Evolutionary conservation across 331 rosid genomes (phyloP).

Genomic region (Malus hybrid): DNA sequence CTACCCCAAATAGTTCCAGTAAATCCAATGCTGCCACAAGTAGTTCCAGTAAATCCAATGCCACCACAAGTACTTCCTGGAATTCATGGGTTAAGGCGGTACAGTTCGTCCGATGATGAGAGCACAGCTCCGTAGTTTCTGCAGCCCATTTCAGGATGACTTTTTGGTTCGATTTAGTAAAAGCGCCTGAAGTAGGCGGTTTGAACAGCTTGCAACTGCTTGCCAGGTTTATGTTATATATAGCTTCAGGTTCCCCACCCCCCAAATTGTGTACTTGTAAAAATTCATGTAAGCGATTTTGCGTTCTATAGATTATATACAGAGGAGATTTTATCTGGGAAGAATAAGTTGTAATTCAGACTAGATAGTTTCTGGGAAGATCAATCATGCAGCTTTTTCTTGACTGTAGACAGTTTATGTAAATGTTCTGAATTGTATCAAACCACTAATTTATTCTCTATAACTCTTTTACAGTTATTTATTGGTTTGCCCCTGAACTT

Average conservation of each 20-base stretch:
- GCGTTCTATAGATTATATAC: slow-evolving; percentile 47
- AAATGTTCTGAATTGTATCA: neutral
- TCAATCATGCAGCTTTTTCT: slow-evolving; percentile 12
- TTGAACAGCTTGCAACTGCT: slow-evolving; percentile 11
- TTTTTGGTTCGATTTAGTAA: slow-evolving; percentile 27
- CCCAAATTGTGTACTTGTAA: slow-evolving; percentile 38
- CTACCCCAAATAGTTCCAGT: slow-evolving; percentile 66
- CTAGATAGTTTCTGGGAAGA: slow-evolving; percentile 15
- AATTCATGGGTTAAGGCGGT: slow-evolving; percentile 29
- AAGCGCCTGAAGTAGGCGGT: slow-evolving; percentile 48
- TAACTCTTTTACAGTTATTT: neutral
- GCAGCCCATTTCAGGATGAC: slow-evolving; percentile 7
- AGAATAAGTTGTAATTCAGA: slow-evolving; percentile 16
- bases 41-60: slow-evolving; percentile 71
- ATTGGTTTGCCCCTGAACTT: too few relatives aligned
- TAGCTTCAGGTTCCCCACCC: slow-evolving; percentile 3
- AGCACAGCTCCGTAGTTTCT: slow-evolving; percentile 33
- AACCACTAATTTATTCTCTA: neutral
- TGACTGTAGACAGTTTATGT: slow-evolving; percentile 10
- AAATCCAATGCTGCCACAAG: slow-evolving; percentile 79
- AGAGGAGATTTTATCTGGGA: slow-evolving; percentile 37
- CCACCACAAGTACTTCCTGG: slow-evolving; percentile 64
- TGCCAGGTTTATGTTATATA: slow-evolving; percentile 11
- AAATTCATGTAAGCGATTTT: slow-evolving; percentile 69
- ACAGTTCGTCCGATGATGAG: slow-evolving; percentile 54